phyloP scores from a whole-genome alignment of 805 yeast genomes.

The Hanseniaspora taiwanica region DNA sequence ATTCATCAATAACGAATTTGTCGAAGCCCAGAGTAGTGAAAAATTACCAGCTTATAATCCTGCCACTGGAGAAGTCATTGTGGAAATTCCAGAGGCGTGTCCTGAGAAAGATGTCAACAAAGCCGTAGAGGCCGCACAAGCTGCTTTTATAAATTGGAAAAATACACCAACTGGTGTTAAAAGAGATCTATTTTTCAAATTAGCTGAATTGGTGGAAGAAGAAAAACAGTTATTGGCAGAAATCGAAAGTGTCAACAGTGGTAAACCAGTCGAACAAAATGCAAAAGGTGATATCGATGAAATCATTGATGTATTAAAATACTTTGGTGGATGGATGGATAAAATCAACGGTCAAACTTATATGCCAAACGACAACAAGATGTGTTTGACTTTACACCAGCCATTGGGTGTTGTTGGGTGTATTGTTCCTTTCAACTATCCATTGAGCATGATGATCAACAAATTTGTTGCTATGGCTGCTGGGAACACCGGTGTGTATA shows the following conservation, averaged over 20 bases:
- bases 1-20: slow-evolving; percentile 64
- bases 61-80: slow-evolving; percentile 37
- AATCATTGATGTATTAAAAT: slow-evolving; percentile 41
- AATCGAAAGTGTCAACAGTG: slow-evolving; percentile 46
- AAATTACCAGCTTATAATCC: slow-evolving; percentile 32
- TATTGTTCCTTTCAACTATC: slow-evolving; percentile 41
- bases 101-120: slow-evolving; percentile 35
- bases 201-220: slow-evolving; percentile 36
- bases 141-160: slow-evolving; percentile 40
- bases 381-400: slow-evolving; percentile 40
- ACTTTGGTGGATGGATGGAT: slow-evolving; percentile 68
- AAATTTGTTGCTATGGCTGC: slow-evolving; percentile 36
- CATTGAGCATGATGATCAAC: slow-evolving; percentile 38
- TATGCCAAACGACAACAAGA: slow-evolving; percentile 43
- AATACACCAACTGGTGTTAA: slow-evolving; percentile 32
- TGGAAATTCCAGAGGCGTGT: slow-evolving; percentile 38
- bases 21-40: slow-evolving; percentile 26
- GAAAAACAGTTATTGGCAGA: slow-evolving; percentile 39
- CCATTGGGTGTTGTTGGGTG: slow-evolving; percentile 42
- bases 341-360: slow-evolving; percentile 51
- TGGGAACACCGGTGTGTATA: slow-evolving; percentile 35
- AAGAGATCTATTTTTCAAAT: slow-evolving; percentile 32
- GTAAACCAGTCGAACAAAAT: slow-evolving; percentile 40
- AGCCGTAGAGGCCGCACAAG: slow-evolving; percentile 40
- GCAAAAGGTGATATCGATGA: slow-evolving; percentile 48